Evolutionary conservation across 2,329 filamentous ascomycete genomes (phyloP), one percentile per base, ranked within the genome.

Genomic region (Epichloe gansuensis): DNA sequence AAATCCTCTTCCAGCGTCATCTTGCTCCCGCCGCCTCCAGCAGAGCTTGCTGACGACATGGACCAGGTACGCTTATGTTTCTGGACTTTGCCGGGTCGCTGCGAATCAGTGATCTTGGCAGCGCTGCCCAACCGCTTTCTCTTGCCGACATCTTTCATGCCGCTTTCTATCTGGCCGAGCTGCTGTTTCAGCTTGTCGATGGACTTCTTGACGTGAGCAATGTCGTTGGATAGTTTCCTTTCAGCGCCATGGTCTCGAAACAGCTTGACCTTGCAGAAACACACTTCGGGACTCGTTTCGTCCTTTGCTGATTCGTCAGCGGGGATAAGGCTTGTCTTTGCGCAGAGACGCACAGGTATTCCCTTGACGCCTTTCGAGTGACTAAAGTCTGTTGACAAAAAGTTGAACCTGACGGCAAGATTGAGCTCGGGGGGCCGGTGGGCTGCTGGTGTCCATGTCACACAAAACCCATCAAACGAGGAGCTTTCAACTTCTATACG

Each of bases 341-440:
- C 83, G 66, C 91, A 97, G 0, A 97, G 77, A 51, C 93, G 77
- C 4, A 98, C 90, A 0, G 93, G 91, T 57, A 97, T 96, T 38
- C 93, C 93, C 69, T 97, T 98, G 47, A 98, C 93, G 45, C 93
- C 93, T 64, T 98, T 98, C 9, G 93, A 97, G 64, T 97, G 93
- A 66, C 91, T 97, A 65, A 97, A 98, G 65, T 98, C 93, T 8
- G 93, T 98, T 0, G 93, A 98, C 0, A 98, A 75, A 64, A 98
- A 98, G 70, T 98, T 98, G 75, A 97, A 98, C 45, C 93, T 87
- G 12, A 97, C 88, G 8, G 89, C 86, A 52, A 98, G 81, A 47
- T 82, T 87, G 66, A 89, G 93, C 60, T 96, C 89, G 3, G 85
- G 73, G 73, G 0, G 73, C 68, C 0, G 83, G 47, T 82, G 84